Base-by-base conservation (phyloP, 2,329 filamentous ascomycete species). In the Thelonectria rubi region DNA sequence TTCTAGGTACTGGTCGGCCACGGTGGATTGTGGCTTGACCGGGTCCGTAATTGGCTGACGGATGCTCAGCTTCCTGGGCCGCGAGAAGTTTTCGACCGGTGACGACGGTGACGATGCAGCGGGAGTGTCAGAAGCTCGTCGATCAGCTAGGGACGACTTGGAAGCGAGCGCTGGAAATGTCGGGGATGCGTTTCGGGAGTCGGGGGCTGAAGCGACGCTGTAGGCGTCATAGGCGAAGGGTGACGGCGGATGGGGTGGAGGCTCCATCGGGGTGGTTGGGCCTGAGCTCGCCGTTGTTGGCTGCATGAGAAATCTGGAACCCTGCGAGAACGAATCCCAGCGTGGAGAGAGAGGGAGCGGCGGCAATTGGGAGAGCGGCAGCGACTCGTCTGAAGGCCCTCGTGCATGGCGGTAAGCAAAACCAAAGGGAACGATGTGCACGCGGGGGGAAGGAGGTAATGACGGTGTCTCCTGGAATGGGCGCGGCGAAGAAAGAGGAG, bases 51-150 rank as follows among this genome's bases (percentile, higher is more conserved):
- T 72, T 53, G 77, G 71, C 63, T 82, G 81, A 58, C 79, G 79
- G 62, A 84, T 78, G 71, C 85, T 87, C 40, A 79, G 76, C 63
- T 85, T 85, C 59, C 85, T 79, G 43, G 85, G 85, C 40, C 85
- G 80, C n/a, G 85, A 88, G 72, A 88, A 88, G 73, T 88, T 88
- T 68, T 82, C 82, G 47, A 85, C 77, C 47, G 73, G 70, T 64
- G 76, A 74, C 43, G 84, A 77, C 48, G 73, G 69, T 65, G 75
- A 74, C 50, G 72, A 80, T 39, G 84, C 76, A 48, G 73, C 70
- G 65, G 77, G 75, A 54, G 70, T 73, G 49, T 78, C 76, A 51
- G 75, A 70, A 74, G 69, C 64, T 45, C 79, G 73, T 60, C 76
- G 65, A 57, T 79, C 76, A 46, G 70, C 58, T 39, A 72, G 66